These are phyloP conservation scores for Aspergillus fructus DNA, from an alignment of 2,329 filamentous ascomycete species.

Conservation along the genomic window DNA sequence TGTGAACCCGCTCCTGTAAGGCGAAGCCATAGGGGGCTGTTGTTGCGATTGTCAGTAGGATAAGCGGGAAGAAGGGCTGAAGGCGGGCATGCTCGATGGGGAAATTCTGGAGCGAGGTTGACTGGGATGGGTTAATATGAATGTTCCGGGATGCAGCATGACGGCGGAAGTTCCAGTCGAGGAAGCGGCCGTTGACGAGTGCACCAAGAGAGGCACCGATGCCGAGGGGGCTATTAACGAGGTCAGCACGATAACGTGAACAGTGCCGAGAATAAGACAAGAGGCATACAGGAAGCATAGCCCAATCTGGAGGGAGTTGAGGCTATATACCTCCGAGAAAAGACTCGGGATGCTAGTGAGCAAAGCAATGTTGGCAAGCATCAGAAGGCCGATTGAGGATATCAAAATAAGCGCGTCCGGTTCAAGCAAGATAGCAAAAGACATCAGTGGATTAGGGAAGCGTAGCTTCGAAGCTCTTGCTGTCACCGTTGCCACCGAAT, in stretches of 20 bases:
- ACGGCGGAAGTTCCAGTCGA: slow-evolving; percentile 25
- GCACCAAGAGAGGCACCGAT: slow-evolving; percentile 20
- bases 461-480: slow-evolving; percentile 26
- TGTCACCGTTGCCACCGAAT: slow-evolving; percentile 18
- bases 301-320: slow-evolving; percentile 27
- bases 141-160: slow-evolving; percentile 15
- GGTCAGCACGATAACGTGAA: background rate
- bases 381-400: slow-evolving; percentile 33
- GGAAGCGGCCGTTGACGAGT: slow-evolving; percentile 22
- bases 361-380: slow-evolving; percentile 41
- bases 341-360: slow-evolving; percentile 40
- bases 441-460: slow-evolving; percentile 47
- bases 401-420: slow-evolving; percentile 39
- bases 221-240: slow-evolving; percentile 19
- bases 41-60: slow-evolving; percentile 25
- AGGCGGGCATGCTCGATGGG: slow-evolving; percentile 36
- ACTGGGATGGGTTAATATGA: slow-evolving; percentile 27
- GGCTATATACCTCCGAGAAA: slow-evolving; percentile 37
- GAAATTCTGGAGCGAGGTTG: slow-evolving; percentile 48
- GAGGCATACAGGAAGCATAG: slow-evolving; percentile 26
- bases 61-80: slow-evolving; percentile 24
- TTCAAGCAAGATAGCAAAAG: slow-evolving; percentile 40
- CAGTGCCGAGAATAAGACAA: background rate
- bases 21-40: slow-evolving; percentile 35
- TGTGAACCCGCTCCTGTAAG: slow-evolving; percentile 20